These are phyloP conservation scores for Tympanopsis confertula DNA, from an alignment of 2,329 filamentous ascomycete genomes.

Conservation along the genomic window DNA sequence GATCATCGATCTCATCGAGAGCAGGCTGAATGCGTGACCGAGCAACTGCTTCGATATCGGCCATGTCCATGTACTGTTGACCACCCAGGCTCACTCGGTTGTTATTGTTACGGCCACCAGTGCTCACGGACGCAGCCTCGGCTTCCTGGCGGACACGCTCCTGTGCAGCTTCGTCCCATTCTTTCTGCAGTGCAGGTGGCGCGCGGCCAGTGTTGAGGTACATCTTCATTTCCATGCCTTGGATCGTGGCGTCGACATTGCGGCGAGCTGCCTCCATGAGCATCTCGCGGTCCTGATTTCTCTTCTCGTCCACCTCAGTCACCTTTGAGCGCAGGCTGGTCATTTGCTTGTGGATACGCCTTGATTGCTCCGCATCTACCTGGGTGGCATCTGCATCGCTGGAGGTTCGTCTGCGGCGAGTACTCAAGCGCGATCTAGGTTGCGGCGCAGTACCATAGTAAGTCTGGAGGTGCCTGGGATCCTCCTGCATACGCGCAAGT, in stretches of 20 bases:
- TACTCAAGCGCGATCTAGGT: neutral
- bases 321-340: neutral
- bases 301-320: neutral
- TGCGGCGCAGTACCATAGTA: neutral
- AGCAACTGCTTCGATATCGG: neutral
- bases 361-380: neutral
- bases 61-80: neutral
- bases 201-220: neutral
- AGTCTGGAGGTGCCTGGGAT: neutral
- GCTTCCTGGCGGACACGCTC: neutral
- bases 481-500: neutral
- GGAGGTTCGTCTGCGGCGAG: neutral
- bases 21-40: neutral
- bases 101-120: too few species aligned
- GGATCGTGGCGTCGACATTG: neutral
- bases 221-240: neutral
- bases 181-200: neutral
- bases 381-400: neutral
- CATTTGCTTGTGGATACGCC: neutral
- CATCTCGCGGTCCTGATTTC: neutral
- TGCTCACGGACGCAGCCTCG: neutral
- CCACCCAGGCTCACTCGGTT: neutral
- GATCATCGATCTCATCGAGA: neutral
- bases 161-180: neutral
- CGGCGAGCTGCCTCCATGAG: neutral